Evolutionary conservation across 1,139 yeast species (phyloP).

Genomic region (Kurtzmaniella quercitrusa): DNA sequence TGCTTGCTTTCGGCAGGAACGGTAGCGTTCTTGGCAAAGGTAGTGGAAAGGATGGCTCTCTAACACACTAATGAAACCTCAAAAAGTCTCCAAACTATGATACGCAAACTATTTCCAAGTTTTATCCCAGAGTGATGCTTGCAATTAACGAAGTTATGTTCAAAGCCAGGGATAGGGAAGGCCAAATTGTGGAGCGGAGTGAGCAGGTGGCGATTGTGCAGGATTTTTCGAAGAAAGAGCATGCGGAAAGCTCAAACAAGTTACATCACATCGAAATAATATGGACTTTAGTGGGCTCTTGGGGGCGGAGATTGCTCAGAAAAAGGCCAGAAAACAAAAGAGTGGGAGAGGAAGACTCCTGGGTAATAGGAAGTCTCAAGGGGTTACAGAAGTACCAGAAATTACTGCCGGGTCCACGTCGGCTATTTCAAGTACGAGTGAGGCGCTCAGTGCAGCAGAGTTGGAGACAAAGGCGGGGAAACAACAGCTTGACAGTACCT

Average conservation of each 20-base stretch:
- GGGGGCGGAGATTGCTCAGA: background rate
- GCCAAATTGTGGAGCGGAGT: background rate
- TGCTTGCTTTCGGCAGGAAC: background rate
- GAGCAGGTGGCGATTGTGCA: background rate
- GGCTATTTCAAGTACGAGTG: background rate
- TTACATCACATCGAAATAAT: background rate
- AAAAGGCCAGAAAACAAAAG: background rate
- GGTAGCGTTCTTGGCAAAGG: background rate
- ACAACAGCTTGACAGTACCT: no score
- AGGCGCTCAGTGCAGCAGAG: background rate
- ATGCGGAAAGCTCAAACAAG: background rate
- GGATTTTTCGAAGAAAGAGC: background rate
- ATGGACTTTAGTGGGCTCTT: background rate
- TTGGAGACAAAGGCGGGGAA: no score
- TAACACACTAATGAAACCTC: background rate
- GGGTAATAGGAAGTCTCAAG: background rate
- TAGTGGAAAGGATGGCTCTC: background rate
- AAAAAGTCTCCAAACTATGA: background rate
- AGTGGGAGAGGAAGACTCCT: background rate
- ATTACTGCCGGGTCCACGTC: background rate
- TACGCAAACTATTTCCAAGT: background rate
- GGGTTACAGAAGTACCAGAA: background rate
- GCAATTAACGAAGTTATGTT: no score
- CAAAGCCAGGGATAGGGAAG: background rate
- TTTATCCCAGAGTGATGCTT: no score